phyloP scores from a whole-genome alignment of 2,329 filamentous ascomycete species.

The Thielaviopsis populi region DNA sequence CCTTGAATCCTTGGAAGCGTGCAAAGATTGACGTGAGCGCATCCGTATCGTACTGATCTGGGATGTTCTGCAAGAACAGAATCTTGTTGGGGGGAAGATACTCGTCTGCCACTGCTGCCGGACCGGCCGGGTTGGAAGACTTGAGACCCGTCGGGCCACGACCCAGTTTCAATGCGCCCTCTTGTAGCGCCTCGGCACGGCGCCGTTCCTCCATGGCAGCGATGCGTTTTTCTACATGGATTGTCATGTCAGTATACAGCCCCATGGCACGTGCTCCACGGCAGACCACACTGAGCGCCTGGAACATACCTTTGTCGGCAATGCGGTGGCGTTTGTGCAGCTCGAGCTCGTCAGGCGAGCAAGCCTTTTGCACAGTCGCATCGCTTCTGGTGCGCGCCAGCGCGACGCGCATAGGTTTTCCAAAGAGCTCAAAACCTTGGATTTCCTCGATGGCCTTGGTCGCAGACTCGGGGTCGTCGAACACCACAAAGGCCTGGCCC shows the following conservation, averaged over 20 bases:
- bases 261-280: neutral
- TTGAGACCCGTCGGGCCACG: slow-evolving; percentile 57
- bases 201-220: slow-evolving; percentile 62
- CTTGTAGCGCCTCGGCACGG: slow-evolving; percentile 42
- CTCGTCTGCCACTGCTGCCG: slow-evolving; percentile 82
- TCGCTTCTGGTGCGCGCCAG: slow-evolving; percentile 76
- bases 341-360: slow-evolving; percentile 70
- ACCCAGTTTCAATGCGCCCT: slow-evolving; percentile 32
- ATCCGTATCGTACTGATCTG: slow-evolving; percentile 73
- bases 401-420: slow-evolving; percentile 74
- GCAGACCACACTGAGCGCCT: neutral
- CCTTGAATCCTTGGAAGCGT: slow-evolving; percentile 84
- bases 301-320: slow-evolving; percentile 67
- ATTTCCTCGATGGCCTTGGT: slow-evolving; percentile 71
- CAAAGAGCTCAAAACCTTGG: slow-evolving; percentile 84
- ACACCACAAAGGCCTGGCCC: slow-evolving; percentile 91
- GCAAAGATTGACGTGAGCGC: slow-evolving; percentile 66
- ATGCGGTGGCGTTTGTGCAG: slow-evolving; percentile 68
- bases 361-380: slow-evolving; percentile 62
- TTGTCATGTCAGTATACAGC: neutral
- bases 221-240: slow-evolving; percentile 58
- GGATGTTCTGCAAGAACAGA: slow-evolving; percentile 82
- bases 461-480: slow-evolving; percentile 66
- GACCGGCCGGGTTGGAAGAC: slow-evolving; percentile 49
- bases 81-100: slow-evolving; percentile 96